Evolutionary conservation across 2,329 filamentous ascomycete species (phyloP).

Genomic region (Colletotrichum somersetense): DNA sequence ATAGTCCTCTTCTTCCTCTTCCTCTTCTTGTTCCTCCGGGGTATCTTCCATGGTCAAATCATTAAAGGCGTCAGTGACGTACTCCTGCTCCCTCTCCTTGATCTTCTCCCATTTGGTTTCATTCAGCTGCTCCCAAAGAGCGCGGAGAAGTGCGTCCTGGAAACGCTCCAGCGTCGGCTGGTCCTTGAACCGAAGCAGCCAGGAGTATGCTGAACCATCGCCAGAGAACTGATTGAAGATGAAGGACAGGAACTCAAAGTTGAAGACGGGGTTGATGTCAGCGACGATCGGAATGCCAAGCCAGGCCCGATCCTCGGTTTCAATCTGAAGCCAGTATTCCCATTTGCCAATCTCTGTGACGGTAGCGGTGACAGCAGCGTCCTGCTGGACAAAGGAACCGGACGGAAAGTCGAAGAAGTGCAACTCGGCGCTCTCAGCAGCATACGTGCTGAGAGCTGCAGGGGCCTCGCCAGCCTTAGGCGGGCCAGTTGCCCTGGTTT

Average conservation of each 20-base stretch:
- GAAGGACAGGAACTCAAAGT: constrained; percentile 98
- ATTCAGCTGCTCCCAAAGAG: constrained; percentile 96
- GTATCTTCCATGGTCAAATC: constrained; percentile 93
- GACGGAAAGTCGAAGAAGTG: constrained; percentile 94
- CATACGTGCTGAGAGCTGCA: constrained; percentile 77
- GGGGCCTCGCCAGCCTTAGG: constrained; percentile 76
- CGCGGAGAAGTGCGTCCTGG: constrained; percentile 94
- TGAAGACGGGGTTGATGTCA: constrained; percentile 96
- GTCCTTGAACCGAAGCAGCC: constrained; percentile 93
- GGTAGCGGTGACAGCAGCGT: constrained; percentile 78
- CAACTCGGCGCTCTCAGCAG: constrained; percentile 83
- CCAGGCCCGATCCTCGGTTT: constrained; percentile 82
- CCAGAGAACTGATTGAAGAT: constrained; percentile 97
- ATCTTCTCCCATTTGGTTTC: constrained; percentile 94
- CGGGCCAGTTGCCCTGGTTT: constrained; percentile 50
- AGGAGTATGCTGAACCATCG: constrained; percentile 93
- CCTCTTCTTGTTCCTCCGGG: constrained; percentile 56
- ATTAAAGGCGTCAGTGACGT: constrained; percentile 94
- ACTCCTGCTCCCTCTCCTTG: constrained; percentile 92
- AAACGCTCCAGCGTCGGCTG: constrained; percentile 85
- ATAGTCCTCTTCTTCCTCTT: constrained; percentile 67
- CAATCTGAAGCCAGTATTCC: constrained; percentile 96
- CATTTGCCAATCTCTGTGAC: constrained; percentile 91
- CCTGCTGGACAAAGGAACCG: constrained; percentile 86
- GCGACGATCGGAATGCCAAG: constrained; percentile 86